These are phyloP conservation scores for Colletotrichum tropicale DNA, from an alignment of 2,329 filamentous ascomycete genomes.

Conservation along the genomic window DNA sequence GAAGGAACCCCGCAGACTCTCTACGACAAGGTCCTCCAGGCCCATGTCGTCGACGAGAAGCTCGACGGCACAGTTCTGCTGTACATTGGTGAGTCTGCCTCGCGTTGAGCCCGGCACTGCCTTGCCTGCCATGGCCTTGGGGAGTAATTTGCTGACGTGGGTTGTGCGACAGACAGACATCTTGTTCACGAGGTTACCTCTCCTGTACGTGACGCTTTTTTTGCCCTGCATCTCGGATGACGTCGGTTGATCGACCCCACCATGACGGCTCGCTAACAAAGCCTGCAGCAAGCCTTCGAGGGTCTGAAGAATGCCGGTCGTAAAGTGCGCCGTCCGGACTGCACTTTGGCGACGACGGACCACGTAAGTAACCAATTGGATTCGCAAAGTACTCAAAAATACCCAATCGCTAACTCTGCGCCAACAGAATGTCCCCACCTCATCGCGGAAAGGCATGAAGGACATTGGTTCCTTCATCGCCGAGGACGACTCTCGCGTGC, in stretches of 20 bases:
- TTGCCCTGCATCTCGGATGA: not conserved
- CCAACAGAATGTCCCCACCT: slow-evolving; percentile 86
- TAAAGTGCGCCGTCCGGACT: slow-evolving; percentile 90
- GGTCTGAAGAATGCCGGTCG: slow-evolving; percentile 88
- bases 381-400: not conserved
- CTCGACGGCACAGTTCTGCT: slow-evolving; percentile 90
- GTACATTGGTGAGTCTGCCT: slow-evolving; percentile 77
- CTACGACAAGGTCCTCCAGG: slow-evolving; percentile 97
- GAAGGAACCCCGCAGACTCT: slow-evolving; percentile 79
- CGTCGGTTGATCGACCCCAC: slow-evolving; percentile 13
- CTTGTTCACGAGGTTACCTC: slow-evolving; percentile 98
- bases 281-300: slow-evolving; percentile 87
- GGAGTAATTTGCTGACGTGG: not conserved
- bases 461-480: slow-evolving; percentile 93
- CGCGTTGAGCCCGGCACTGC: not conserved
- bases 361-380: slow-evolving; percentile 68
- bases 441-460: slow-evolving; percentile 89
- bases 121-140: not conserved
- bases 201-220: slow-evolving; percentile 59
- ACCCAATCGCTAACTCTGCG: not conserved
- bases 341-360: slow-evolving; percentile 94
- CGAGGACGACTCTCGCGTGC: slow-evolving; percentile 89
- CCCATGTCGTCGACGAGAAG: slow-evolving; percentile 95
- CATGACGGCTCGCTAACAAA: slow-evolving; percentile 21
- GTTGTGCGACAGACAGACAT: slow-evolving; percentile 73